Base-by-base conservation (phyloP, 805 yeast genomes). In the Wickerhamomyces hampshirensis region DNA sequence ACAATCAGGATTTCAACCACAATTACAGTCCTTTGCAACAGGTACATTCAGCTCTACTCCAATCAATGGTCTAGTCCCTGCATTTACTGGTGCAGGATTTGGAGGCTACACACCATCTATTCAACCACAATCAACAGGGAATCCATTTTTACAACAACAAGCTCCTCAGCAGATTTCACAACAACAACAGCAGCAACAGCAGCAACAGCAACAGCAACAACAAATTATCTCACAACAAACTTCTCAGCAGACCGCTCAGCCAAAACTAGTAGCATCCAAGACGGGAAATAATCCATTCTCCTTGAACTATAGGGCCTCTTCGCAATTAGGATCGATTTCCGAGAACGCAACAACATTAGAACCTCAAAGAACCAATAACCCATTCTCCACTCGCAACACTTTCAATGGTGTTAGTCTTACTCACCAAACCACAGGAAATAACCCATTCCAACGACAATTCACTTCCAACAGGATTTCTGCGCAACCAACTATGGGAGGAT, bases 401-500 rank as follows among this genome's bases (percentile, higher is more conserved):
- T 19, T 33, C 4, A 18, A 33, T 8, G 24, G 33, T 11, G 19
- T 35, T 4, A 34, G 27, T 8, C 38, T 46, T 13, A 39, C 49
- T 21, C 55, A 59, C 42, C 35, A 57, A 43, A 32, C 51, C 9
- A 48, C 62, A 5, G 58, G 60, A 4, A 57, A 69, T 13, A 75
- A 75, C 43, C 81, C 80, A 21, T 42, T 46, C 37, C 38, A 41
- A 31, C 43, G 34, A 38, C 47, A 38, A 42, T 53, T 34, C 46
- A 43, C 37, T 51, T 56, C 44, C 42, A 59, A 33, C 38, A 71
- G 46, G 60, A 65, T 48, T 23, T 38, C 44, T 4, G 18, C 68
- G 12, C 82, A 75, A 50, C 71, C 76, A 2, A 80, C 87, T 2
- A 83, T 86, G 23, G 91, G 89, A 4, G 91, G 89, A 0, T 66